These are phyloP conservation scores for Ascochyta rabiei DNA, from an alignment of 2,329 filamentous ascomycete genomes.

Conservation along the genomic window DNA sequence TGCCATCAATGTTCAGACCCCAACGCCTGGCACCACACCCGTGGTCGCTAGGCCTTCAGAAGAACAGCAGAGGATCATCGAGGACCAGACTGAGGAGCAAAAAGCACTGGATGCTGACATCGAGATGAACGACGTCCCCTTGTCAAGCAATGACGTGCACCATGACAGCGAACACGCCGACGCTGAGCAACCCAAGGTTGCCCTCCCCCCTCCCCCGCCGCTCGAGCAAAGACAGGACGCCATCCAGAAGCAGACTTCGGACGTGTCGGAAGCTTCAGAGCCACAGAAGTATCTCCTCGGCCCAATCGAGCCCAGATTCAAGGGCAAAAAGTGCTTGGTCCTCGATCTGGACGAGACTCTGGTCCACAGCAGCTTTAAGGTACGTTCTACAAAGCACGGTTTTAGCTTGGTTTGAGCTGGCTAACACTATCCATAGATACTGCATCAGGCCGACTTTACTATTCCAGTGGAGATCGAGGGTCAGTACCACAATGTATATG, in stretches of 20 bases:
- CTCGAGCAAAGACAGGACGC: constrained; percentile 53
- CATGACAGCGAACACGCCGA: constrained; percentile 39
- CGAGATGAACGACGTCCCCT: constrained; percentile 68
- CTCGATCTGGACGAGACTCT: constrained; percentile 95
- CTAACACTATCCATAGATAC: constrained; percentile 66
- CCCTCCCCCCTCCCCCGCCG: constrained; percentile 64
- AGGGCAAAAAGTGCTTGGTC: constrained; percentile 91
- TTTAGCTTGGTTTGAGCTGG: not conserved
- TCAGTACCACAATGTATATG: constrained; percentile 98
- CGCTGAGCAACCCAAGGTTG: constrained; percentile 48
- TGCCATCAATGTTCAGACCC: constrained; percentile 52
- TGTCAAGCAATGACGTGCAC: constrained; percentile 58
- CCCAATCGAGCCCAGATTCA: constrained; percentile 77
- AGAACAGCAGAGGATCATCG: constrained; percentile 52
- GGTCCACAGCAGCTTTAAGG: constrained; percentile 99
- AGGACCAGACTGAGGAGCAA: constrained; percentile 58
- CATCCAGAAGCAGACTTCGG: constrained; percentile 48
- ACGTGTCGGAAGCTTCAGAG: constrained; percentile 51
- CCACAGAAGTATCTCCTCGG: constrained; percentile 76
- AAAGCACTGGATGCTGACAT: constrained; percentile 60
- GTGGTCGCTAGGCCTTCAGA: constrained; percentile 43
- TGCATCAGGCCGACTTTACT: constrained; percentile 98
- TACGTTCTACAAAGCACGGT: constrained; percentile 48
- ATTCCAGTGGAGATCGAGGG: constrained; percentile 99
- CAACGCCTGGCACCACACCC: constrained; percentile 52